These are phyloP conservation scores for Euphrasia arctica DNA, from an alignment of 305 asterid genomes.

Conservation along the genomic window DNA sequence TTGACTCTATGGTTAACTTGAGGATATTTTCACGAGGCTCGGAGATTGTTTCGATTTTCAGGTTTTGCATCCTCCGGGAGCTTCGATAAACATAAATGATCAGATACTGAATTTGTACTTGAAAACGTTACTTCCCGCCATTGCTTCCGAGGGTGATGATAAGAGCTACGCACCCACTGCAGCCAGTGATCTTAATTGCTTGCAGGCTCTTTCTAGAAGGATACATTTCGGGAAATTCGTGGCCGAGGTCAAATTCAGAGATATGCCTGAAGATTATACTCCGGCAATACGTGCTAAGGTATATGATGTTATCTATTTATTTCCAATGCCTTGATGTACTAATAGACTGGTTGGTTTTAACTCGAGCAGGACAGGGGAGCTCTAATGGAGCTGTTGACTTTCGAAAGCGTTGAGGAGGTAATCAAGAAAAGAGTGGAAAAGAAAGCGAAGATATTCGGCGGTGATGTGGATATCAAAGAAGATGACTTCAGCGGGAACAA, in stretches of 20 bases:
- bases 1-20: background rate
- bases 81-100: slow-evolving; percentile 59
- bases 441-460: slow-evolving; percentile 66
- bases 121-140: slow-evolving; percentile 49
- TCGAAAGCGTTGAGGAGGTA: slow-evolving; percentile 65
- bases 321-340: too few relatives aligned
- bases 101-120: slow-evolving; percentile 53
- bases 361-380: slow-evolving; percentile 62
- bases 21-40: background rate
- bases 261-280: slow-evolving; percentile 51
- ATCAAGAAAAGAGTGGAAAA: slow-evolving; percentile 72
- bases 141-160: slow-evolving; percentile 45
- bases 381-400: slow-evolving; percentile 70
- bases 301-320: background rate
- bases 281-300: slow-evolving; percentile 74
- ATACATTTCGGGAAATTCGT: slow-evolving; percentile 85
- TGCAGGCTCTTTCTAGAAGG: slow-evolving; percentile 89
- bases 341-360: too few relatives aligned
- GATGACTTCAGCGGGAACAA: slow-evolving; percentile 9
- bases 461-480: slow-evolving; percentile 42
- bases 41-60: slow-evolving; percentile 20
- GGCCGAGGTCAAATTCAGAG: slow-evolving; percentile 79
- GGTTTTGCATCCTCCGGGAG: slow-evolving; percentile 70
- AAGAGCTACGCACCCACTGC: slow-evolving; percentile 52
- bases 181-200: slow-evolving; percentile 54